phyloP scores from a whole-genome alignment of 495 filamentous ascomycete species.

The Penicillium pancosmium region DNA sequence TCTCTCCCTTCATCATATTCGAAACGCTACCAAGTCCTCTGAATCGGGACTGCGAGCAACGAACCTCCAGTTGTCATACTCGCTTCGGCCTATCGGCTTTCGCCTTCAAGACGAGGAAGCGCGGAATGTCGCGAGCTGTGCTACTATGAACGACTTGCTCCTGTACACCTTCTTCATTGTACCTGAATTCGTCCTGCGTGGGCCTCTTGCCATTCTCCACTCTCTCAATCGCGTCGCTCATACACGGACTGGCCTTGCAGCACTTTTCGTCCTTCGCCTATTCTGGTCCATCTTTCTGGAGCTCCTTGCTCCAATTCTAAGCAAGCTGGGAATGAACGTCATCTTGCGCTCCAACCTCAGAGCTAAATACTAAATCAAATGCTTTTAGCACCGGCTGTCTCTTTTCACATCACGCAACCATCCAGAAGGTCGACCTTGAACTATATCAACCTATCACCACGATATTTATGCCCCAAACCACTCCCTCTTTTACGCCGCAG shows the following conservation, averaged over 20 bases:
- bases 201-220: conserved; percentile 7
- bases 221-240: conserved; percentile 6
- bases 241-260: conserved; percentile 11
- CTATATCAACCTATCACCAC: neutral
- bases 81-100: neutral
- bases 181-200: conserved; percentile 14
- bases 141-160: conserved; percentile 15
- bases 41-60: neutral
- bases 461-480: neutral
- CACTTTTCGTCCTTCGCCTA: conserved; percentile 11
- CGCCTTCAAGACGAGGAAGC: conserved; percentile 4
- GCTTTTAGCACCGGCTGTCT: neutral
- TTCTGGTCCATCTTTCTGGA: conserved; percentile 7
- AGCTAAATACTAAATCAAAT: neutral
- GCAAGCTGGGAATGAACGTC: neutral
- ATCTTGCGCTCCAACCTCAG: neutral
- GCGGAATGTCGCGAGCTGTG: neutral
- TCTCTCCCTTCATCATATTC: conserved; percentile 20
- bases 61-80: conserved; percentile 2
- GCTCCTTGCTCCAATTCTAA: conserved; percentile 3
- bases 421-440: neutral
- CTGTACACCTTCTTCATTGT: conserved; percentile 21
- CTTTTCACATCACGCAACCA: neutral
- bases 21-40: neutral
- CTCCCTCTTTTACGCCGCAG: neutral